phyloP scores from a whole-genome alignment of 306 rosid species.

The Malus sieversii region DNA sequence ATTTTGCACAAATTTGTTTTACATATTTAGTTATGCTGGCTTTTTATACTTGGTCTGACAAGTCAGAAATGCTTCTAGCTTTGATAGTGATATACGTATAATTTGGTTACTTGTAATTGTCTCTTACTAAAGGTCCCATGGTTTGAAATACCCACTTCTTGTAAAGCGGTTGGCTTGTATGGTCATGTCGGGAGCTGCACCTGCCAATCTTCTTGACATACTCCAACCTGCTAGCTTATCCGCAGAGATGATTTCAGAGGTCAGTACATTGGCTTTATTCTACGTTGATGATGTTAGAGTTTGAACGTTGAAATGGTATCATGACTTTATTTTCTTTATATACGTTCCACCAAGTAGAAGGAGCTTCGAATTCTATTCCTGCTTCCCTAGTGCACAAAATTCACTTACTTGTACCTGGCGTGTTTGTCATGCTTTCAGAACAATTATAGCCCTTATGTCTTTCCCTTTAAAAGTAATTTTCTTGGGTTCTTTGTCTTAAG shows the following conservation, averaged over 20 bases:
- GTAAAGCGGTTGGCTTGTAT: conserved; percentile 90
- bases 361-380: background rate
- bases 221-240: conserved; percentile 79
- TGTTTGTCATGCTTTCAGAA: background rate
- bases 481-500: background rate
- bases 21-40: background rate
- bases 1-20: background rate
- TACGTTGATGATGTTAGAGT: no score
- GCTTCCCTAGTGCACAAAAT: background rate
- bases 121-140: conserved; percentile 46
- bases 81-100: background rate
- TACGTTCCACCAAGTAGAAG: background rate
- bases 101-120: conserved; percentile 3
- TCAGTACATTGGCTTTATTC: conserved; percentile 15
- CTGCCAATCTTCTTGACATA: conserved; percentile 60
- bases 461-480: background rate
- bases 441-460: background rate
- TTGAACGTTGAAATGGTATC: background rate
- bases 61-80: background rate
- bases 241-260: conserved; percentile 52
- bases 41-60: background rate
- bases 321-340: background rate
- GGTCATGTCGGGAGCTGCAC: conserved; percentile 63
- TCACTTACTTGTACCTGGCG: background rate
- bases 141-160: conserved; percentile 74